phyloP scores from a whole-genome alignment of 2,329 filamentous ascomycete genomes.

The Neurospora crassa region DNA sequence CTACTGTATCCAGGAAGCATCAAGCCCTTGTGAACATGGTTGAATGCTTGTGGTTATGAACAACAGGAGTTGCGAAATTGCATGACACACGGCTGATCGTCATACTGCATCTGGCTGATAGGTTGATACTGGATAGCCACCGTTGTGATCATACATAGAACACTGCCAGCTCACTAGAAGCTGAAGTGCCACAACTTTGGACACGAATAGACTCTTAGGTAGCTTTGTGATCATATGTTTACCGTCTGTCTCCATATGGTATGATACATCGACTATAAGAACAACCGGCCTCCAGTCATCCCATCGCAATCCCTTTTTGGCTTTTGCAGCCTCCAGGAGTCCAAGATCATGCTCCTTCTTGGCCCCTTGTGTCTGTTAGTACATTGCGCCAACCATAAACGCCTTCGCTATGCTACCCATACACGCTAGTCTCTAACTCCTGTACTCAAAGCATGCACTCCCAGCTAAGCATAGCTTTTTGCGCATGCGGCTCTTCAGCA shows the following conservation, averaged over 20 bases:
- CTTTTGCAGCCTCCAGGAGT: neutral
- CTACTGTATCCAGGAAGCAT: too few species aligned
- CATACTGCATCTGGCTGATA: neutral
- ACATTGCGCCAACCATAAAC: neutral
- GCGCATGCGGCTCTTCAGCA: neutral
- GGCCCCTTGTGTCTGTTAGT: neutral
- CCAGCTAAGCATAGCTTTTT: neutral
- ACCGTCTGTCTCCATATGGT: neutral
- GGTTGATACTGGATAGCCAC: neutral
- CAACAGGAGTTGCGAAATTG: too few species aligned
- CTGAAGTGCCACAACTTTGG: neutral
- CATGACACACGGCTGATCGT: neutral
- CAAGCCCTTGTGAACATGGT: too few species aligned
- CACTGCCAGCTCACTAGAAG: neutral
- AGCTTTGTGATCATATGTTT: neutral
- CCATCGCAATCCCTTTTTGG: neutral
- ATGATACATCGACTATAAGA: neutral
- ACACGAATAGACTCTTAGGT: neutral
- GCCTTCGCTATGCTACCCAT: neutral
- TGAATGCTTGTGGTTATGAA: too few species aligned
- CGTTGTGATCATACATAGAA: neutral
- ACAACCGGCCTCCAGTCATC: neutral
- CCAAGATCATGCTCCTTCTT: neutral
- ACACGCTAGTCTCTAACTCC: neutral
- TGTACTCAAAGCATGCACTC: neutral